Base-by-base conservation (phyloP, 306 rosid species). In the Begonia masoniana region DNA sequence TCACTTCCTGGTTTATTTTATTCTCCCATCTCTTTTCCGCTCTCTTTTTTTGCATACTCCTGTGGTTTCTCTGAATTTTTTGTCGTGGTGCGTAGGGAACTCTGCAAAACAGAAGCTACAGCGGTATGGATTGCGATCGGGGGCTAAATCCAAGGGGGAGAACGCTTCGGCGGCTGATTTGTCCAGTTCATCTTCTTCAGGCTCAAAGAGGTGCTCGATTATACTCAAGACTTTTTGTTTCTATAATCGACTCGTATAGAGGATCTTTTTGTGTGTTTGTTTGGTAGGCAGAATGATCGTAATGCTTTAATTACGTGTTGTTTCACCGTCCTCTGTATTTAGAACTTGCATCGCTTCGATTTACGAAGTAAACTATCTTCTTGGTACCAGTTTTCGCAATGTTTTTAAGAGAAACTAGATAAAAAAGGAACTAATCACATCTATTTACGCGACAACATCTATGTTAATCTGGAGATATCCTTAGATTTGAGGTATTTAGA, bases 71-170 rank as follows among this genome's bases (percentile, higher is more conserved):
- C 52, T 55, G 51, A 19, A 10, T 42, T 21, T 24, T 50, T 24
- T 42, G 9, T 42, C 41, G 45, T 15, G 11, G 9, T 52, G 54
- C 35, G 77, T 57, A 82, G 94, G 80, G n/a, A 80, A 77, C 43
- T 48, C 71, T 0, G 65, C 10, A 43, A 77, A 50, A 67, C 46
- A 74, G 7, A 67, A 72, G 77, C 80, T 80, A 50, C 84, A 54
- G 45, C 74, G 83, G 14, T 83, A 87, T 17, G 59, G 81, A 7
- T 71, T 87, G 54, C 83, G 96, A 42, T 83, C 96, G 7, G 80
- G 56, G 47, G 14, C 51, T 12, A 87, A 76, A 59, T 9, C 60
- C 13, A 80, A 74, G 66, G 88, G 77, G 31, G 76, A 69, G 50
- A 79, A 70, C 54, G 61, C 67, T 1, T 56, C 64, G 31, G 72